phyloP scores from a whole-genome alignment of 768 basidiomycete genomes.

The Lactifluus rugatus region DNA sequence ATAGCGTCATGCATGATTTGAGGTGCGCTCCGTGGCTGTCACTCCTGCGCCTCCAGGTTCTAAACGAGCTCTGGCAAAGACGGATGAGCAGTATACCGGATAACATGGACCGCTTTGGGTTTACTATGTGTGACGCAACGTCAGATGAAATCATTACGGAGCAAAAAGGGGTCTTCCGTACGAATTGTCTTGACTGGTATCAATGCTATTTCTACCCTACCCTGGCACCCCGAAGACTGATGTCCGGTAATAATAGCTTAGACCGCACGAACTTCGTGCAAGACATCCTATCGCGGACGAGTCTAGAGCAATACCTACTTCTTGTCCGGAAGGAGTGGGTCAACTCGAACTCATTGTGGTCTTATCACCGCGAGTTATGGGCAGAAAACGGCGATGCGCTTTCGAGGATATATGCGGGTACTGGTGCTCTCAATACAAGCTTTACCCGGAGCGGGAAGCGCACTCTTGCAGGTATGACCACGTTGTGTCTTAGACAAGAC shows the following conservation, averaged over 20 bases:
- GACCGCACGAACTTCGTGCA: constrained; percentile 98
- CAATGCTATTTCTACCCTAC: neutral
- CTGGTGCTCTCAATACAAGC: constrained; percentile 89
- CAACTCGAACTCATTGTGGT: constrained; percentile 62
- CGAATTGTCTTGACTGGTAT: constrained; percentile 93
- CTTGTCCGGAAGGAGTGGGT: constrained; percentile 74
- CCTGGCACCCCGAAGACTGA: neutral
- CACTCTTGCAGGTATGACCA: constrained; percentile 62
- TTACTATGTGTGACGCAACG: constrained; percentile 65
- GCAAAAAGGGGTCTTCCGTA: constrained; percentile 87
- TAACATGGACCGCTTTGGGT: constrained; percentile 73
- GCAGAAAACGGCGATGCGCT: constrained; percentile 94
- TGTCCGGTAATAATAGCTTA: constrained; percentile 41
- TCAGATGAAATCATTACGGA: constrained; percentile 69
- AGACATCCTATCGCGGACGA: constrained; percentile 80
- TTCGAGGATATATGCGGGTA: constrained; percentile 90
- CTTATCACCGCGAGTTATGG: constrained; percentile 88
- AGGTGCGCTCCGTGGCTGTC: constrained; percentile 30
- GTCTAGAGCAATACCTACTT: constrained; percentile 72
- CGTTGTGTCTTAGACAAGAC: neutral
- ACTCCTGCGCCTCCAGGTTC: neutral
- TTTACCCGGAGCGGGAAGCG: constrained; percentile 93
- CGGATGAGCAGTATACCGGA: constrained; percentile 48
- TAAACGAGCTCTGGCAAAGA: constrained; percentile 28
- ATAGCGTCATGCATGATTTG: constrained; percentile 69